Base-by-base conservation (phyloP, 2,329 filamentous ascomycete genomes). In the Talaromyces sp. region DNA sequence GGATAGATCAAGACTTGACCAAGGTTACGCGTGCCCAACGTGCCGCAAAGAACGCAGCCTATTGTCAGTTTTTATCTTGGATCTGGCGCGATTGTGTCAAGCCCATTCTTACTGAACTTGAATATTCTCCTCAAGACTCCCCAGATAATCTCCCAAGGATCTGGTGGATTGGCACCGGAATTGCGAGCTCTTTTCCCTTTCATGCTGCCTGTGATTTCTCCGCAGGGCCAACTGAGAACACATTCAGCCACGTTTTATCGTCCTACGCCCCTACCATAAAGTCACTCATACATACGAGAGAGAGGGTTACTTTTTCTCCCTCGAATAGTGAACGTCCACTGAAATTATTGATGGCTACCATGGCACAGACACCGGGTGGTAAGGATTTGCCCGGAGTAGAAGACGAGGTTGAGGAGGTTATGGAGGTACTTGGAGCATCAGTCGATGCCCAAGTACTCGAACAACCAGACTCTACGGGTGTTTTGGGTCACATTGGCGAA, bases 151-250 rank as follows among this genome's bases (percentile, higher is more conserved):
- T 36, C 7, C 33, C 17, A 36, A 36, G 33, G 14, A 24, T 47
- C 39, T 52, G 33, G 40, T 49, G 37, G 47, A 49, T 49, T 27
- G 37, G 47, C 6, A 35, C 47, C 36, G 47, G 47, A 16, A 1
- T 36, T 35, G 37, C 47, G 2, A 49, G 47, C 29, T 49, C 47
- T 5, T 36, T 49, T 9, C 47, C 47, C 24, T 49, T 49, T 19
- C 47, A 49, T 19, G 47, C 47, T 43, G 47, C 47, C 11, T 11
- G 33, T 9, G 37, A 40, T 24, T 7, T 20, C 14, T 20, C 17
- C 3, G n/a, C 24, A 27, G 17, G 37, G 20, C 16, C 37, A 9
- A 17, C 17, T 17, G 17, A 49, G 35, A 43, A 29, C 13, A 43
- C 47, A 16, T 42, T 42, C 2, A n/a, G 2, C n/a, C 47, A 29